phyloP scores from a whole-genome alignment of 2,329 filamentous ascomycete genomes.

The Aspergillus sp. region DNA sequence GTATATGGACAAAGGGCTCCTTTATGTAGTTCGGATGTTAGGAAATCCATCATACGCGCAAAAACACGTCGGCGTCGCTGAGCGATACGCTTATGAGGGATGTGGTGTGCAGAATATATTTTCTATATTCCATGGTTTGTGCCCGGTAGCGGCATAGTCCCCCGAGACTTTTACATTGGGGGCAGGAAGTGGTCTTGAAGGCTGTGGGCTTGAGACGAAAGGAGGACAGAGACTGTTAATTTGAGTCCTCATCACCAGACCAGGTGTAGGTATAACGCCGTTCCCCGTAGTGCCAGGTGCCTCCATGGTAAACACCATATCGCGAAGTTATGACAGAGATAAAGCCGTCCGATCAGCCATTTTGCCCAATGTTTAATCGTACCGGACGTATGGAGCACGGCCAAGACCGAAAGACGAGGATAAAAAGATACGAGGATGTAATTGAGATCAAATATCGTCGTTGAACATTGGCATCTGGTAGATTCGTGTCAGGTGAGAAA shows the following conservation, averaged over 20 bases:
- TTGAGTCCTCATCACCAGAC: no score
- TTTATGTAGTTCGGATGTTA: slow-evolving; percentile 51
- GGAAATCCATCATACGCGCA: slow-evolving; percentile 57
- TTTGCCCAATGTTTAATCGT: neutral
- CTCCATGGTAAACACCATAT: no score
- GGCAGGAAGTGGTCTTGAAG: slow-evolving; percentile 28
- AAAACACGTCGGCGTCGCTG: slow-evolving; percentile 54
- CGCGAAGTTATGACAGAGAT: no score
- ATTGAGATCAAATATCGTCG: neutral
- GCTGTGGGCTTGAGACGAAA: slow-evolving; percentile 50
- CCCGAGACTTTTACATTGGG: slow-evolving; percentile 46
- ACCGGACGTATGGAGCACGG: neutral
- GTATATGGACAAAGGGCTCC: slow-evolving; percentile 43
- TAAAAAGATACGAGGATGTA: no score
- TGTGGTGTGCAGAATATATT: slow-evolving; percentile 42
- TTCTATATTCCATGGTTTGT: slow-evolving; percentile 53
- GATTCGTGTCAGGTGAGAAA: neutral
- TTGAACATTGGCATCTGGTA: neutral
- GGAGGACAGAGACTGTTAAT: slow-evolving; percentile 54
- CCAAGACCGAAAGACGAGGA: no score
- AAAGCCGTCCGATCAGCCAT: no score
- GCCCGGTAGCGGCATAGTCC: slow-evolving; percentile 53
- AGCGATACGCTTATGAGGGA: slow-evolving; percentile 42
- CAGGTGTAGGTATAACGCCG: no score
- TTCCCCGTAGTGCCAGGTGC: no score